These are phyloP conservation scores for Coemansia sp. DNA, from an alignment of 192 early-diverging fungal genomes.

Conservation along the genomic window DNA sequence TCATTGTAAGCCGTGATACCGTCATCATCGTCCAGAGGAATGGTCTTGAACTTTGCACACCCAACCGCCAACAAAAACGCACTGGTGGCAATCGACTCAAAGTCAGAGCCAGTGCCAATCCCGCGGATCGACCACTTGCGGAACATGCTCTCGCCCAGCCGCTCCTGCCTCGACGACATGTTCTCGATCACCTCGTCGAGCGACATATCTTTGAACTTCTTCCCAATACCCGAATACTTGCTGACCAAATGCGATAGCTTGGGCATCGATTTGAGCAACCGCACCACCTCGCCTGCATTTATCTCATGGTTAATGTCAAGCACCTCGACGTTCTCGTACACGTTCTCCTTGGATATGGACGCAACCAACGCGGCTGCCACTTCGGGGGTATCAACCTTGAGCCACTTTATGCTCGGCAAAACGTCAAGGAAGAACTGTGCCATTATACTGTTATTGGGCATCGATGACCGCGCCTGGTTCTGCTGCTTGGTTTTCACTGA, in stretches of 20 bases:
- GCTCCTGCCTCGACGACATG: constrained; percentile 1
- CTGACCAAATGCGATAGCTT: not conserved
- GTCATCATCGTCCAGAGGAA: not conserved
- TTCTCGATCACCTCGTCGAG: not conserved
- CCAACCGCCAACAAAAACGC: not conserved
- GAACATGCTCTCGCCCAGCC: constrained; percentile 5
- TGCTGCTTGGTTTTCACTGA: not conserved
- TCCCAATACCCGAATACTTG: not conserved
- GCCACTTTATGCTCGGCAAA: not conserved
- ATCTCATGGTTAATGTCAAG: not conserved
- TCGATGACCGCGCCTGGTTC: not conserved
- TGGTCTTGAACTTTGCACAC: not conserved
- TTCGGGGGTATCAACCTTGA: not conserved
- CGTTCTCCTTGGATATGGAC: not conserved
- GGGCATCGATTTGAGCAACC: constrained; percentile 5
- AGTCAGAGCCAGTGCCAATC: not conserved
- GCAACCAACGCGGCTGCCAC: constrained; percentile 1
- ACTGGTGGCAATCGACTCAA: constrained; percentile 1
- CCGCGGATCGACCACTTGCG: constrained; percentile 2
- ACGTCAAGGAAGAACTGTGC: not conserved
- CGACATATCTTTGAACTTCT: not conserved
- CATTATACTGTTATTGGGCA: constrained; percentile 1
- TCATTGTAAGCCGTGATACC: not conserved
- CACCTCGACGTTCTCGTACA: not conserved
- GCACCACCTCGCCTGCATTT: not conserved